These are phyloP conservation scores for Carallia pectinifolia DNA, from an alignment of 345 rosid genomes.

Conservation along the genomic window DNA sequence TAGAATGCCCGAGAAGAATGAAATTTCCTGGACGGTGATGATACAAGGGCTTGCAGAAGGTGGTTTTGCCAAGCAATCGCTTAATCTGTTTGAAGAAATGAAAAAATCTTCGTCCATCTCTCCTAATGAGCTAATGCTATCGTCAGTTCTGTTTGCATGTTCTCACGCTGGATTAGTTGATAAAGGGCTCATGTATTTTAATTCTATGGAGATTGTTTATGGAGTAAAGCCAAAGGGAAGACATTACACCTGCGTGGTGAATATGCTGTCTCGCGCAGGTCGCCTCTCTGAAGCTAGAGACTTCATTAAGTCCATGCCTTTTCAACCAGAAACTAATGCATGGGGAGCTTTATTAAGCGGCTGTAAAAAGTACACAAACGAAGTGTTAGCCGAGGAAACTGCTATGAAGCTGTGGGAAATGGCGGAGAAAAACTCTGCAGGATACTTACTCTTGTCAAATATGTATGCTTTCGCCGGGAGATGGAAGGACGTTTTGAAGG, in stretches of 20 bases:
- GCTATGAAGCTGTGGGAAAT: constrained; percentile 40
- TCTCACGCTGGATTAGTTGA: constrained; percentile 51
- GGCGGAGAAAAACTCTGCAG: constrained; percentile 36
- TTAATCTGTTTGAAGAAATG: constrained; percentile 48
- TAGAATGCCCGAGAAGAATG: constrained; percentile 42
- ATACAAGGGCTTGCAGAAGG: constrained; percentile 59
- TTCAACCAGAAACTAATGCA: constrained; percentile 45
- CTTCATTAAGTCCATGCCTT: constrained; percentile 49
- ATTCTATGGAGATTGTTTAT: constrained; percentile 40
- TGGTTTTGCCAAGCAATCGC: constrained; percentile 46
- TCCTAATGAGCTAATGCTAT: constrained; percentile 46
- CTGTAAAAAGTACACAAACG: constrained; percentile 44
- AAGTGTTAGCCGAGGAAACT: constrained; percentile 45
- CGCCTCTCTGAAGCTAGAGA: constrained; percentile 55
- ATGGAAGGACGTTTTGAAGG: constrained; percentile 46
- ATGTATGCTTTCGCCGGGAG: constrained; percentile 58
- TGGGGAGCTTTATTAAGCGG: constrained; percentile 54
- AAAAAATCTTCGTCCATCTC: constrained; percentile 22
- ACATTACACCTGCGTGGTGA: constrained; percentile 54
- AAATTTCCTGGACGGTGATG: constrained; percentile 51
- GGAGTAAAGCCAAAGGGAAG: constrained; percentile 40
- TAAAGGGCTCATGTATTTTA: constrained; percentile 42
- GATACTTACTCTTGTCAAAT: constrained; percentile 51
- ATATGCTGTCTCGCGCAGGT: constrained; percentile 61
- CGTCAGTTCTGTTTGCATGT: constrained; percentile 57